Evolutionary conservation across 2,329 filamentous ascomycete genomes (phyloP).

Genomic region (Paraconiothyrium brasiliense): DNA sequence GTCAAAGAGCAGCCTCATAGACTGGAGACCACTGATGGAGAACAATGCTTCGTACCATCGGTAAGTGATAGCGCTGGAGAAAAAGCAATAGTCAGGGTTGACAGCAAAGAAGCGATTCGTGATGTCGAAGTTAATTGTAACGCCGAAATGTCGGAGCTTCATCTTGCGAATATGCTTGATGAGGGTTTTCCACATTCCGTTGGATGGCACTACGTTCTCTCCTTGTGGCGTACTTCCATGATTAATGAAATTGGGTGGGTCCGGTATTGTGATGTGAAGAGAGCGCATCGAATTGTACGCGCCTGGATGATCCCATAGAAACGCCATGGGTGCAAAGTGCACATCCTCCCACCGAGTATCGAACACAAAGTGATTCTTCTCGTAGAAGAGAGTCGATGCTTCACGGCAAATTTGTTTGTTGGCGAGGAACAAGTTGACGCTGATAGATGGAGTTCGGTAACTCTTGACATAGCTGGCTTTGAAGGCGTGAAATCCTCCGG

Average conservation of each 20-base stretch:
- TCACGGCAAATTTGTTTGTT: not conserved
- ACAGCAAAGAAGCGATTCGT: not conserved
- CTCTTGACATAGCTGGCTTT: not conserved
- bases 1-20: slow-evolving; percentile 1
- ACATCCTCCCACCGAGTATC: not conserved
- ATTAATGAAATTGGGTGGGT: not conserved
- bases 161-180: not conserved
- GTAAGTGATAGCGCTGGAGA: not conserved
- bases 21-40: not conserved
- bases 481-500: not conserved
- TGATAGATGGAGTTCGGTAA: not conserved
- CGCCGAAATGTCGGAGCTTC: not conserved
- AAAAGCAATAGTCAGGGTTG: not conserved
- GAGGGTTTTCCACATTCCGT: slow-evolving; percentile 1
- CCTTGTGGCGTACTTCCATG: not conserved
- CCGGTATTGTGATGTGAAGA: not conserved
- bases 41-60: not conserved
- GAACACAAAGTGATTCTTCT: not conserved
- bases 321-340: not conserved
- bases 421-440: slow-evolving; percentile 1
- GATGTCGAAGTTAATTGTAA: not conserved
- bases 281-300: slow-evolving; percentile 2
- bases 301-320: slow-evolving; percentile 1
- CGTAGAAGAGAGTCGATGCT: slow-evolving; percentile 1
- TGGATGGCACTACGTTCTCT: not conserved